Conservation (phyloP, 768 basidiomycete genomes). For the Lactarius indigo region DNA sequence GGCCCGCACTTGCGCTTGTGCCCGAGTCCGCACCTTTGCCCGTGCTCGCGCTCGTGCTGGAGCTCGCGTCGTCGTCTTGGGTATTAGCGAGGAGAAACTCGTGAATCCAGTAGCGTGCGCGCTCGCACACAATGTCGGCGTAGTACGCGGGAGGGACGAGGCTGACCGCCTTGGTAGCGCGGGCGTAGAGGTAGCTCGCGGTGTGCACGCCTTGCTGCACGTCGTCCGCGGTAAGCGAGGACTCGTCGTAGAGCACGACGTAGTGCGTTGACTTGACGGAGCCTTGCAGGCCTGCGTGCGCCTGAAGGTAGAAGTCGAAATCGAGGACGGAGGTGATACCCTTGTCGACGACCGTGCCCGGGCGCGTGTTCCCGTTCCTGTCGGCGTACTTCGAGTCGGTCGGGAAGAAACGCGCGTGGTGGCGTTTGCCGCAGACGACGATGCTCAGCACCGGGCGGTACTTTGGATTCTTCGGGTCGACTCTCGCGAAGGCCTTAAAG, state of each 20-base stretch:
- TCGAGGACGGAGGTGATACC: constrained; percentile 55
- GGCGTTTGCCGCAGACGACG: constrained; percentile 74
- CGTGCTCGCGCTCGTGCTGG: constrained; percentile 32
- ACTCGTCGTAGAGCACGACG: constrained; percentile 77
- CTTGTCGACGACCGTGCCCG: constrained; percentile 78
- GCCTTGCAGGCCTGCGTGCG: constrained; percentile 72
- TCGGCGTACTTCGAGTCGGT: constrained; percentile 48
- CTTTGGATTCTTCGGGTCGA: constrained; percentile 41
- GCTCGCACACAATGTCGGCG: constrained; percentile 78
- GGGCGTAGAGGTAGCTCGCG: constrained; percentile 69
- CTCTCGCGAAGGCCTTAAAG: constrained; percentile 52
- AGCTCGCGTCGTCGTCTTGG: constrained; percentile 25
- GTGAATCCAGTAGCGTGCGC: constrained; percentile 72
- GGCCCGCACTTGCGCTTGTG: constrained; percentile 13
- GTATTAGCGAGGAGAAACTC: constrained; percentile 50
- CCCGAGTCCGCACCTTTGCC: constrained; percentile 37
- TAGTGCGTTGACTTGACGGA: constrained; percentile 76
- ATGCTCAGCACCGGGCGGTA: constrained; percentile 69
- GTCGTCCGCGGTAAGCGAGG: constrained; percentile 59
- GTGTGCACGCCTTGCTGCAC: constrained; percentile 72
- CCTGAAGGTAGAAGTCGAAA: constrained; percentile 44
- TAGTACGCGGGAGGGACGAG: constrained; percentile 78
- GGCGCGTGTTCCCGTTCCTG: constrained; percentile 69
- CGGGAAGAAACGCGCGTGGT: constrained; percentile 62
- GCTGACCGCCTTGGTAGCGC: constrained; percentile 82